A percentile compares a stretch with the other conserved stretches of the same genome.
phyloP scores from a whole-genome alignment of 73 alveolate genomes.

The Tetrahymena elliotti region DNA sequence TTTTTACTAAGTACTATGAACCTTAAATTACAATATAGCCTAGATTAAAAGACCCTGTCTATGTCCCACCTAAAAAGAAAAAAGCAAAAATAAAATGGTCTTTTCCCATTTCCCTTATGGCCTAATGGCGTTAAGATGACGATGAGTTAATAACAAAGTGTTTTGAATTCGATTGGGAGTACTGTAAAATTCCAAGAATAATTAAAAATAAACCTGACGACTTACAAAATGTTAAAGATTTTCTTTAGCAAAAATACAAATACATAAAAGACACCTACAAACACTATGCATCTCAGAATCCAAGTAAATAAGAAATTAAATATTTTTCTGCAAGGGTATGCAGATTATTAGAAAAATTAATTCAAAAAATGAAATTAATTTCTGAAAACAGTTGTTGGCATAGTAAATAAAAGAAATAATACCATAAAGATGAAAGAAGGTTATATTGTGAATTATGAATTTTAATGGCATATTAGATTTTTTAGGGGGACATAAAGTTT shows the following conservation, averaged over 20 bases:
- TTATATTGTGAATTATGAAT: too few species aligned
- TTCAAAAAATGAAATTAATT: too few species aligned
- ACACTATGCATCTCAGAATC: slow-evolving; percentile 36
- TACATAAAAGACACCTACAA: slow-evolving; percentile 47
- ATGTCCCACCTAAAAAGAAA: slow-evolving; percentile 32
- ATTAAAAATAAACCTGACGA: slow-evolving; percentile 46
- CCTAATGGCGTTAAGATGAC: slow-evolving; percentile 24
- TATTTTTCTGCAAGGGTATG: neutral
- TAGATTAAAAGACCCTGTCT: slow-evolving; percentile 24
- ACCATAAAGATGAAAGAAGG: too few species aligned
- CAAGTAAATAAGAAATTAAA: neutral
- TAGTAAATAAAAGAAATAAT: too few species aligned
- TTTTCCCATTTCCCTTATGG: slow-evolving; percentile 38
- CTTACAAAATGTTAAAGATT: slow-evolving; percentile 30
- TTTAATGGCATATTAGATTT: neutral
- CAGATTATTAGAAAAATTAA: neutral
- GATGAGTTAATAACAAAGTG: slow-evolving; percentile 42
- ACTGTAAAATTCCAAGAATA: slow-evolving; percentile 37
- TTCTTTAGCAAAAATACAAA: slow-evolving; percentile 15
- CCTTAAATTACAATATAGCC: slow-evolving; percentile 16
- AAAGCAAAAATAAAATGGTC: slow-evolving; percentile 30
- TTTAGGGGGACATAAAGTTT: neutral
- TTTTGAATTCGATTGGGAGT: slow-evolving; percentile 44
- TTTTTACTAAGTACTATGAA: slow-evolving; percentile 3
- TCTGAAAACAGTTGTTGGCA: too few species aligned